phyloP scores from a whole-genome alignment of 2,329 filamentous ascomycete genomes.

The Beauveria sp. region DNA sequence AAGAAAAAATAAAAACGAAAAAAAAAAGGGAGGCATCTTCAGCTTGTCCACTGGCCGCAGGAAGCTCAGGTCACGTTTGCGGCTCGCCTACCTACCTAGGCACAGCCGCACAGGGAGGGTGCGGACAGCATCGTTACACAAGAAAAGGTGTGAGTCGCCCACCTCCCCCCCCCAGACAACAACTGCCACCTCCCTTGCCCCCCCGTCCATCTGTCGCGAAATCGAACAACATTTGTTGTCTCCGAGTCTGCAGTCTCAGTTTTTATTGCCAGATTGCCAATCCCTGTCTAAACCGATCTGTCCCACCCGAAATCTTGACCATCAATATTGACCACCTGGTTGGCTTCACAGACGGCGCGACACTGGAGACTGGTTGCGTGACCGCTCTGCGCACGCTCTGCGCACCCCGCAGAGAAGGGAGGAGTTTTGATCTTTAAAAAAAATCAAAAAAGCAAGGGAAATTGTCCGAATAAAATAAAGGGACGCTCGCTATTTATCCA shows the following conservation, averaged over 20 bases:
- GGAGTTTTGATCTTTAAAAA: no score
- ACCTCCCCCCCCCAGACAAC: not conserved
- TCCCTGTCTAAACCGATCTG: not conserved
- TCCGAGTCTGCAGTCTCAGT: not conserved
- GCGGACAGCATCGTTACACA: not conserved
- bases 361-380: no score
- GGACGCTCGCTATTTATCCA: not conserved
- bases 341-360: no score
- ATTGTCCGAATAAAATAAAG: not conserved
- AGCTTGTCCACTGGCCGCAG: conserved; percentile 6
- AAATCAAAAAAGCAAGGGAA: no score
- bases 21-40: not conserved
- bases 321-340: no score
- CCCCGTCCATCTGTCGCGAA: not conserved
- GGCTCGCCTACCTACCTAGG: no score
- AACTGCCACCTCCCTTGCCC: not conserved
- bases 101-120: no score
- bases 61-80: conserved; percentile 2
- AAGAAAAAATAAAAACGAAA: not conserved
- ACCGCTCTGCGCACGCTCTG: no score
- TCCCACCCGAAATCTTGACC: not conserved
- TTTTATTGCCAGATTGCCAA: no score
- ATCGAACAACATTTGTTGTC: not conserved
- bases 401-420: no score
- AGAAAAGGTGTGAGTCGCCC: not conserved